Evolutionary conservation across 345 rosid species (phyloP).

Genomic region (Rhodomyrtus tomentosa): DNA sequence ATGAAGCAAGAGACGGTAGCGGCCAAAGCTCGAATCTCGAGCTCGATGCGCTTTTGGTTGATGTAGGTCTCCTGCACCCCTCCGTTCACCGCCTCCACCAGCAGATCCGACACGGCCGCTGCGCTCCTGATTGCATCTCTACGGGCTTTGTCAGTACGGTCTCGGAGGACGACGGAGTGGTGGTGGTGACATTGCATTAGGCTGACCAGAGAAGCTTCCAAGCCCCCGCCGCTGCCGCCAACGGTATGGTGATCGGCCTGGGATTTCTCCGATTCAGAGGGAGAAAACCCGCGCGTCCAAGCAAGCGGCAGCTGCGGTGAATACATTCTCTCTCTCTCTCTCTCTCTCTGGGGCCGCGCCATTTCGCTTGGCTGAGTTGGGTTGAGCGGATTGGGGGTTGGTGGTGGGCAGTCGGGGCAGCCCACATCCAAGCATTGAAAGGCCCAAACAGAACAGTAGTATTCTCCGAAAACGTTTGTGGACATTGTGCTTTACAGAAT

Average conservation of each 20-base stretch:
- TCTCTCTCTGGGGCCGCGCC: not conserved
- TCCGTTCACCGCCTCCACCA: constrained; percentile 76
- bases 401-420: not conserved
- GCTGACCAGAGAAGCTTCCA: constrained; percentile 58
- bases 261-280: constrained; percentile 16
- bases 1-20: constrained; percentile 47
- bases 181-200: constrained; percentile 51
- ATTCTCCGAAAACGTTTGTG: not conserved
- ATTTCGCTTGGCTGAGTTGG: not conserved
- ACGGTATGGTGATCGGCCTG: constrained; percentile 4
- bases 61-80: constrained; percentile 72
- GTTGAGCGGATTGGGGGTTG: not conserved
- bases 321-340: constrained; percentile 7
- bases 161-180: constrained; percentile 48
- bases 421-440: not conserved
- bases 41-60: constrained; percentile 75
- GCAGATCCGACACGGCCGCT: constrained; percentile 53
- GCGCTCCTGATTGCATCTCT: constrained; percentile 60
- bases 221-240: constrained; percentile 3
- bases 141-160: constrained; percentile 64
- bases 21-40: constrained; percentile 58
- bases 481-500: not conserved
- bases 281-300: constrained; percentile 15
- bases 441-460: not conserved
- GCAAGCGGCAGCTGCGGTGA: constrained; percentile 19